These are phyloP conservation scores for Karstenula rhodostoma DNA, from an alignment of 2,329 filamentous ascomycete genomes.

Conservation along the genomic window DNA sequence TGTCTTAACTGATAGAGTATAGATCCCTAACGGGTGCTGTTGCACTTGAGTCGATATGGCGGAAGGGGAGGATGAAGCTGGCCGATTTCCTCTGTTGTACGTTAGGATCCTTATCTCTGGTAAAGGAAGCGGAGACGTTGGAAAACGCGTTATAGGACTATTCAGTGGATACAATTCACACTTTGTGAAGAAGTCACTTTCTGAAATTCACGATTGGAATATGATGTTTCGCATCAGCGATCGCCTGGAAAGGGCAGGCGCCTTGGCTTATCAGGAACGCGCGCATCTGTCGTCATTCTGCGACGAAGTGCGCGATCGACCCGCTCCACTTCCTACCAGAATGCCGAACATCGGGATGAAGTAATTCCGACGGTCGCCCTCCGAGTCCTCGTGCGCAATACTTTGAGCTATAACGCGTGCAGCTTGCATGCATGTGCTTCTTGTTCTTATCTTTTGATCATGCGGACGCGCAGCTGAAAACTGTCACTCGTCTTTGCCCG, in stretches of 20 bases:
- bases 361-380: background rate
- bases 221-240: background rate
- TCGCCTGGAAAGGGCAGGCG: background rate
- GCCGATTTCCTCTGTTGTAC: background rate
- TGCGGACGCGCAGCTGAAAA: constrained; percentile 9
- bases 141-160: background rate
- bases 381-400: constrained; percentile 6
- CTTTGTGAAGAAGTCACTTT: too few relatives aligned
- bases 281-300: constrained; percentile 7
- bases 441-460: background rate
- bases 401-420: background rate
- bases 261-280: constrained; percentile 7
- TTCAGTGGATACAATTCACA: background rate
- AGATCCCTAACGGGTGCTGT: constrained; percentile 44
- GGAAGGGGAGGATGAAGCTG: too few relatives aligned
- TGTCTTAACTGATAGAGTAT: constrained; percentile 9
- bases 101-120: background rate
- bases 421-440: background rate
- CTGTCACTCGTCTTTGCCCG: background rate
- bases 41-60: constrained; percentile 21
- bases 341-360: constrained; percentile 4
- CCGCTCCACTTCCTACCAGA: background rate
- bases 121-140: background rate
- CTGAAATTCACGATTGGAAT: too few relatives aligned
- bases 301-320: constrained; percentile 9